Evolutionary conservation across 768 basidiomycete species (phyloP), one percentile per base, ranked within the genome.

Genomic region (Pleurotus cornucopiae): DNA sequence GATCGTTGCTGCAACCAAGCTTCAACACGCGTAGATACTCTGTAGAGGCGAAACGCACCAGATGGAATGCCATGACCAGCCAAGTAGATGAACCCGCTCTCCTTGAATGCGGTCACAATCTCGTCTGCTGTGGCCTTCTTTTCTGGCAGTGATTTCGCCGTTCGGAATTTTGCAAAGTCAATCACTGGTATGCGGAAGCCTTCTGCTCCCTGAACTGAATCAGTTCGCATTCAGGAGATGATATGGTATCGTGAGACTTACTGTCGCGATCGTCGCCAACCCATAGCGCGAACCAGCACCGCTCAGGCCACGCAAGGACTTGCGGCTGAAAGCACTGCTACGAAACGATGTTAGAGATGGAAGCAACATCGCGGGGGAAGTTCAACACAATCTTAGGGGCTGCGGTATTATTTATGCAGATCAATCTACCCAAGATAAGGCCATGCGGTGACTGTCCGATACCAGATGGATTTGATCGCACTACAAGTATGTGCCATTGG

Each of bases 41-140:
- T 12, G 14, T 6, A 54, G 14, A 20, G 43, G 26, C 41, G 41
- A 44, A 39, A 65, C 69, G 34, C 48, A 78, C 78, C 61, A 30
- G 76, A 60, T 16, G 84, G 71, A 53, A 94, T 84, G 2, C 90
- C 89, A 70, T 93, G 89, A 40, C 83, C 81, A 20, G 75, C 75
- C 38, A 94, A 72, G 67, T 94, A 94, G 45, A 93, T 76, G 63
- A 94, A 94, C 0, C 91, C 89, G 55, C 85, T 85, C 55, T 86
- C 79, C 63, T 86, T 91, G 74, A 91, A 90, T 0, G 88, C 92
- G 39, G 78, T 77, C 37, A 89, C 89, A 37, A 94, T 79, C 60
- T 85, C 79, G 45, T 79, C 72, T 2, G 92, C 89, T 0, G 84
- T 80, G 5, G 75, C 65, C 57, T 80, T 77, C 71, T 83, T 88